Percentiles rank a stretch among this genome's conserved stretches.
Evolutionary conservation across 805 yeast genomes (phyloP).

Genomic region (Starmerella apis): DNA sequence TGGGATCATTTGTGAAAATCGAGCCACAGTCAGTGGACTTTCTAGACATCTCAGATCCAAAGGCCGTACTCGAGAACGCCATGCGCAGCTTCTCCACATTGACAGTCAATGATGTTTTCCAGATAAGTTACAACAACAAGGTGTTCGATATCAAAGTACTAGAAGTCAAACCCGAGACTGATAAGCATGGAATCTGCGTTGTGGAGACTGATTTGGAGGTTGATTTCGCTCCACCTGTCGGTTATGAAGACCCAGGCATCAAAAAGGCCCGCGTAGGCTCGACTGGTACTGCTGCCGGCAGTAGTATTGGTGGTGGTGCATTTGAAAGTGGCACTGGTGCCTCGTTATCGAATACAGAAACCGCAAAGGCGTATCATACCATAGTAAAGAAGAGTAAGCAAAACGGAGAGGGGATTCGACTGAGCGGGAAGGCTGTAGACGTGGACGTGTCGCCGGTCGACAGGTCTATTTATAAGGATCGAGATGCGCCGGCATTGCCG

Average conservation of each 20-base stretch:
- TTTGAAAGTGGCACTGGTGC: constrained; percentile 5
- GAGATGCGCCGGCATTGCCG: constrained; percentile 51
- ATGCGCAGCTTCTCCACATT: constrained; percentile 81
- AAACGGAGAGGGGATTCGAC: constrained; percentile 14
- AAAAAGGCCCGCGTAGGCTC: constrained; percentile 12
- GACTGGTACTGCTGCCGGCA: not conserved
- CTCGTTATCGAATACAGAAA: not conserved
- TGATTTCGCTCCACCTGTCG: constrained; percentile 98
- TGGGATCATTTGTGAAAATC: constrained; percentile 79
- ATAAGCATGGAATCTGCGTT: constrained; percentile 67
- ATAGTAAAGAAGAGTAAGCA: not conserved
- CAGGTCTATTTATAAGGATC: constrained; percentile 20
- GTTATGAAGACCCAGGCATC: constrained; percentile 62
- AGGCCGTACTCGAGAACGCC: constrained; percentile 90
- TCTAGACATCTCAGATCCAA: constrained; percentile 87
- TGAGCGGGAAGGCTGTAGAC: constrained; percentile 22
- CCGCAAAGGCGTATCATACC: constrained; percentile 11
- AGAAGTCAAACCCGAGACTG: constrained; percentile 72
- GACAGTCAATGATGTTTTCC: constrained; percentile 73
- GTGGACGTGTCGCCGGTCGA: constrained; percentile 21
- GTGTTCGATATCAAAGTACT: constrained; percentile 70
- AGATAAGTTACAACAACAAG: constrained; percentile 70
- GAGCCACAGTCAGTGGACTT: constrained; percentile 95
- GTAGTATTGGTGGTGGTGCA: constrained; percentile 2
- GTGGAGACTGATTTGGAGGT: constrained; percentile 95